Conservation (phyloP, 1,284 basidiomycete species). For the Takashimella tepidaria region DNA sequence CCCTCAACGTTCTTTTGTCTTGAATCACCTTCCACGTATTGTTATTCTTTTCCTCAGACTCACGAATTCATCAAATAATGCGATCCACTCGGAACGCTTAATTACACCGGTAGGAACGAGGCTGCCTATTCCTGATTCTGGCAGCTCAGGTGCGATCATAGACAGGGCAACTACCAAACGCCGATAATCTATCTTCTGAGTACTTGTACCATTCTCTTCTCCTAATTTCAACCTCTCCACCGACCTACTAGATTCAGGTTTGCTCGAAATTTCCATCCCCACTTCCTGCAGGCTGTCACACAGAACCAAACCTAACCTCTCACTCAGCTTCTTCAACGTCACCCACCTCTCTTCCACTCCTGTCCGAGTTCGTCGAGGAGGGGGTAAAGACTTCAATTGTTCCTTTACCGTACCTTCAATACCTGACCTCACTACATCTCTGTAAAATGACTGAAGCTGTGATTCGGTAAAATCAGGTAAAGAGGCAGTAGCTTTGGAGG, state of each 20-base stretch:
- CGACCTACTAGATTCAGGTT: background rate
- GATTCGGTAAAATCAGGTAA: constrained; percentile 27
- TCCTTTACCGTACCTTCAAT: constrained; percentile 4
- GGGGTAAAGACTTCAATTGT: constrained; percentile 1
- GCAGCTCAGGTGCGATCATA: constrained; percentile 1
- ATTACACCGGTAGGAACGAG: constrained; percentile 33
- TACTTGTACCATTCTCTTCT: constrained; percentile 2
- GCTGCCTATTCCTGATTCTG: background rate
- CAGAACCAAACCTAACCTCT: constrained; percentile 5
- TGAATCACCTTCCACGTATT: too few relatives aligned
- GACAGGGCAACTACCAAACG: constrained; percentile 11
- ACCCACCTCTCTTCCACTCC: constrained; percentile 7
- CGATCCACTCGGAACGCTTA: constrained; percentile 32
- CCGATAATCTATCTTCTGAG: constrained; percentile 16
- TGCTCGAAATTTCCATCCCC: too few relatives aligned
- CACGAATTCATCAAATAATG: constrained; percentile 36
- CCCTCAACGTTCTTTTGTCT: too few relatives aligned
- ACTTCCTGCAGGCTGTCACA: constrained; percentile 1
- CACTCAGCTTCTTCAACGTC: constrained; percentile 1
- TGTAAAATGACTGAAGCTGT: constrained; percentile 31
- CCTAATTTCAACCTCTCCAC: background rate
- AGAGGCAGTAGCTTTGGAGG: constrained; percentile 13
- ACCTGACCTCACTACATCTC: constrained; percentile 26
- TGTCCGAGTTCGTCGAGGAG: background rate
- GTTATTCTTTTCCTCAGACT: too few relatives aligned